Conservation (phyloP, 2,329 filamentous ascomycete species). For the Pseudogymnoascus sp. region DNA sequence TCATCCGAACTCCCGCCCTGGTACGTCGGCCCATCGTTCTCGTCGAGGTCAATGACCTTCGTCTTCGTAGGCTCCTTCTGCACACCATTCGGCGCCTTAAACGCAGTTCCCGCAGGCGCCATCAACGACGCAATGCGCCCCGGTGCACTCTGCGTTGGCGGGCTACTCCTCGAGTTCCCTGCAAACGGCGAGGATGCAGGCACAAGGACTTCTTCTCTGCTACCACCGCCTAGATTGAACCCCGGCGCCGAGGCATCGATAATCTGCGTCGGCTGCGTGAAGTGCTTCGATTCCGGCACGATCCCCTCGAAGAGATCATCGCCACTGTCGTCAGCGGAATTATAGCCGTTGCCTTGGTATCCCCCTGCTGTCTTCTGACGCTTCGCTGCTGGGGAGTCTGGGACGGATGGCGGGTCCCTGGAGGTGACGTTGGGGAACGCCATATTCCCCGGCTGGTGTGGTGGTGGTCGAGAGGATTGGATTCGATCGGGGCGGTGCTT, state of each 20-base stretch:
- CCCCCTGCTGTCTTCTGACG: conserved; percentile 27
- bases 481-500: not conserved
- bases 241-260: conserved; percentile 25
- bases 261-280: conserved; percentile 38
- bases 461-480: not conserved
- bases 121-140: conserved; percentile 49
- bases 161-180: conserved; percentile 13
- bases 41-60: conserved; percentile 43
- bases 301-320: conserved; percentile 39
- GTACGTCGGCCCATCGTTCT: conserved; percentile 48
- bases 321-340: conserved; percentile 36
- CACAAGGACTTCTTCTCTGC: conserved; percentile 58
- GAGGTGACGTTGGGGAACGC: not conserved
- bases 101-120: conserved; percentile 68
- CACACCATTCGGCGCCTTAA: conserved; percentile 43
- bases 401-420: conserved; percentile 9
- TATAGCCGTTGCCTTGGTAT: conserved; percentile 26
- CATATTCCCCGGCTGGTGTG: not conserved
- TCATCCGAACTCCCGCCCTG: conserved; percentile 59
- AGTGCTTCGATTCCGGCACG: conserved; percentile 35
- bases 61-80: conserved; percentile 32
- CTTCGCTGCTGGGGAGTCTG: conserved; percentile 25
- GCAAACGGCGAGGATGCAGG: conserved; percentile 70
- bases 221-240: not conserved
- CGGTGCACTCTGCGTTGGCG: not conserved